Evolutionary conservation across 2,329 filamentous ascomycete species (phyloP).

Genomic region (Metarhizium humberi): DNA sequence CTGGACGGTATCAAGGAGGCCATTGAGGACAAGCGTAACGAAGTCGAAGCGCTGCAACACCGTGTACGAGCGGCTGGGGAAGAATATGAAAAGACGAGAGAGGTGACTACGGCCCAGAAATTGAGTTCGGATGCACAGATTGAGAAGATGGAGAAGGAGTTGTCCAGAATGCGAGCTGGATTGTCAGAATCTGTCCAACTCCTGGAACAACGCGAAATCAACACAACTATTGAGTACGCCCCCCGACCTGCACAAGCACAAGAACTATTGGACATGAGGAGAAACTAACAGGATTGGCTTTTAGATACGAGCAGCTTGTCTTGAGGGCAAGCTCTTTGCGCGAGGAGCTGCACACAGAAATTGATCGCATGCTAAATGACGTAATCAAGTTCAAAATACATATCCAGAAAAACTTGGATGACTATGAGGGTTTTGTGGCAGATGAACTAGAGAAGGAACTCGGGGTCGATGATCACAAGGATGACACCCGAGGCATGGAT

Average conservation of each 20-base stretch:
- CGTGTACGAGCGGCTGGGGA: slow-evolving; percentile 80
- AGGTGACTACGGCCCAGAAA: slow-evolving; percentile 77
- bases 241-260: neutral
- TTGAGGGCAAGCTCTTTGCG: slow-evolving; percentile 72
- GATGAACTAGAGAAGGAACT: slow-evolving; percentile 86
- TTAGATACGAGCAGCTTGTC: slow-evolving; percentile 83
- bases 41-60: slow-evolving; percentile 87
- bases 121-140: slow-evolving; percentile 86
- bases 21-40: slow-evolving; percentile 88
- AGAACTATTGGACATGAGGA: neutral
- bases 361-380: slow-evolving; percentile 92
- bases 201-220: slow-evolving; percentile 93
- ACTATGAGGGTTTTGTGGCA: slow-evolving; percentile 88
- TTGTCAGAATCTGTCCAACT: slow-evolving; percentile 80
- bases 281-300: neutral
- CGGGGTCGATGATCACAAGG: slow-evolving; percentile 49
- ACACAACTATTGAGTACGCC: slow-evolving; percentile 84
- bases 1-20: slow-evolving; percentile 93
- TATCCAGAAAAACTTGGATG: slow-evolving; percentile 82
- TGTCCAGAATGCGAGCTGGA: slow-evolving; percentile 83
- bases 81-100: slow-evolving; percentile 89
- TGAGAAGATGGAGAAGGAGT: slow-evolving; percentile 96
- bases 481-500: slow-evolving; percentile 44
- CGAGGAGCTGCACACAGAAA: slow-evolving; percentile 96
- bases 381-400: slow-evolving; percentile 99